Percentiles rank a stretch among this genome's conserved stretches.
Evolutionary conservation across 164 flowering plant genomes (phyloP).

Genomic region (Stephania yunnanensis): DNA sequence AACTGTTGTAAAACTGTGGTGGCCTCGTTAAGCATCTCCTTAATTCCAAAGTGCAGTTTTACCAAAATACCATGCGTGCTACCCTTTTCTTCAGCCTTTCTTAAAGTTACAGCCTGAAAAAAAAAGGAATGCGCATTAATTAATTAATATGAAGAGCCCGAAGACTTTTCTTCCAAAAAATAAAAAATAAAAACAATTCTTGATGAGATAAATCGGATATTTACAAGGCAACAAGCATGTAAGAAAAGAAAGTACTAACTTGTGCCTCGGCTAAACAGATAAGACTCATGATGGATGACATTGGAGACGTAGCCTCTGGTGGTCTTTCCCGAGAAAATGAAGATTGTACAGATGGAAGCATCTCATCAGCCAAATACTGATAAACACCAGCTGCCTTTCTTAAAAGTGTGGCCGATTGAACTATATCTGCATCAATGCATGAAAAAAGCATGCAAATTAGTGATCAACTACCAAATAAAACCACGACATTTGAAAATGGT

Average conservation of each 20-base stretch:
- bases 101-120: slow-evolving; percentile 47
- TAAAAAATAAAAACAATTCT: background rate
- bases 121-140: background rate
- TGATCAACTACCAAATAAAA: background rate
- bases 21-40: slow-evolving; percentile 46
- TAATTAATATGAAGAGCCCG: background rate
- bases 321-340: slow-evolving; percentile 36
- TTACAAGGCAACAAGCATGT: background rate
- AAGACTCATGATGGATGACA: slow-evolving; percentile 44
- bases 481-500: background rate
- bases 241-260: slow-evolving; percentile 25
- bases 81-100: slow-evolving; percentile 55
- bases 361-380: slow-evolving; percentile 36
- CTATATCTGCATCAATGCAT: slow-evolving; percentile 41
- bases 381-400: slow-evolving; percentile 76
- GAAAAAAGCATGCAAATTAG: slow-evolving; percentile 1
- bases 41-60: slow-evolving; percentile 56
- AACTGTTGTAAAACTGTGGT: slow-evolving; percentile 18
- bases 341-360: slow-evolving; percentile 35
- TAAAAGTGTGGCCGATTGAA: slow-evolving; percentile 44
- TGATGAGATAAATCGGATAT: background rate
- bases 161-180: background rate
- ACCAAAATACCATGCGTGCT: slow-evolving; percentile 40
- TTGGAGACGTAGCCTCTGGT: slow-evolving; percentile 36
- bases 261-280: slow-evolving; percentile 77